Evolutionary conservation across 2,329 filamentous ascomycete species (phyloP).

Genomic region (Cordyceps cicadae): DNA sequence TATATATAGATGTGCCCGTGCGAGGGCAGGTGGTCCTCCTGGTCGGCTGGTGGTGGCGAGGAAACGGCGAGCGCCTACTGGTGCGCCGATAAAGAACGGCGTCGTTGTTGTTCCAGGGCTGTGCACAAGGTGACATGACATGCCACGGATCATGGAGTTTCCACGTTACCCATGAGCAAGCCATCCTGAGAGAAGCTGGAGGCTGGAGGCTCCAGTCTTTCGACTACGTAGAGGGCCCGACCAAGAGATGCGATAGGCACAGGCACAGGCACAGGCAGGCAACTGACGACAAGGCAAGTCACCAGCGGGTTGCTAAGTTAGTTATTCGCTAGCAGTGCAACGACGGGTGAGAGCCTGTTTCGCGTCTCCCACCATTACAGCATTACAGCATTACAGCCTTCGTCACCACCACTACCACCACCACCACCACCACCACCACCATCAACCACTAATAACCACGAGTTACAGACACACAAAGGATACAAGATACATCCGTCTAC

Average conservation of each 20-base stretch:
- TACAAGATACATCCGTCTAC: not conserved
- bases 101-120: not conserved
- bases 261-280: too few relatives aligned
- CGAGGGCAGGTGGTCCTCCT: not conserved
- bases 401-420: not conserved
- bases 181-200: not conserved
- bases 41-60: too few relatives aligned
- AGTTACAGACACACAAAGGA: not conserved
- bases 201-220: not conserved
- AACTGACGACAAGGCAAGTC: not conserved
- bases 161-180: not conserved
- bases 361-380: not conserved
- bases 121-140: not conserved
- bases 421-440: too few relatives aligned
- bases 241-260: not conserved
- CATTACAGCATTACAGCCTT: not conserved
- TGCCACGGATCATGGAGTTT: not conserved
- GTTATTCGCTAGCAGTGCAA: not conserved
- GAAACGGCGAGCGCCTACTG: too few relatives aligned
- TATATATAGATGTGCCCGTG: not conserved
- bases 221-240: conserved; percentile 1
- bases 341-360: not conserved
- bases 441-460: too few relatives aligned
- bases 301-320: not conserved
- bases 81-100: too few relatives aligned